Conservation (phyloP, 768 basidiomycete species). For the Hypholoma sublateritium region DNA sequence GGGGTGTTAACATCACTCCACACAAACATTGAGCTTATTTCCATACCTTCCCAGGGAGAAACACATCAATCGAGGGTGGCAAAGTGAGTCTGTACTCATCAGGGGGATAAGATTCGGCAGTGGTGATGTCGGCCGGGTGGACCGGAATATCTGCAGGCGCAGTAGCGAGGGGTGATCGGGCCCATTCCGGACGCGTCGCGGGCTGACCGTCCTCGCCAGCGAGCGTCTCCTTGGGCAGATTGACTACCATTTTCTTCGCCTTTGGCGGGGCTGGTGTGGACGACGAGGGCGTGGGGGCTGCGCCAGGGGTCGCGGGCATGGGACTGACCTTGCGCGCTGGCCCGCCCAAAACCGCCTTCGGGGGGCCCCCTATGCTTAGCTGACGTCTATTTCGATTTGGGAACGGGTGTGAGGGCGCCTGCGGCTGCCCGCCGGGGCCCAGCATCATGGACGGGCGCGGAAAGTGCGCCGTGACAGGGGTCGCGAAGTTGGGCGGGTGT, state of each 20-base stretch:
- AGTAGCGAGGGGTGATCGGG: slow-evolving; percentile 52
- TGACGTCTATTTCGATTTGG: slow-evolving; percentile 65
- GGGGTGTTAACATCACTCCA: slow-evolving; percentile 11
- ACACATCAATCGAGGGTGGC: slow-evolving; percentile 76
- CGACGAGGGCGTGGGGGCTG: slow-evolving; percentile 29
- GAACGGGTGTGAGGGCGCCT: slow-evolving; percentile 42
- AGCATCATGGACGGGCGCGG: slow-evolving; percentile 51
- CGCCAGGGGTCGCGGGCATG: slow-evolving; percentile 42
- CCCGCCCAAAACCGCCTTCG: slow-evolving; percentile 81
- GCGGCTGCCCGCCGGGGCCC: slow-evolving; percentile 35
- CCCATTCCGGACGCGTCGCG: slow-evolving; percentile 54
- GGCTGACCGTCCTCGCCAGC: slow-evolving; percentile 37
- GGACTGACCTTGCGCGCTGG: slow-evolving; percentile 78
- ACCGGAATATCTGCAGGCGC: slow-evolving; percentile 22
- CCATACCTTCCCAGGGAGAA: slow-evolving; percentile 75
- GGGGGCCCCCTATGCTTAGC: slow-evolving; percentile 83
- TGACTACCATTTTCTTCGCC: slow-evolving; percentile 67
- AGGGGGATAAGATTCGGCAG: slow-evolving; percentile 62
- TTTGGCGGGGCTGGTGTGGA: slow-evolving; percentile 41
- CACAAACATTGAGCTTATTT: not conserved
- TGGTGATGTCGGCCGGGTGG: slow-evolving; percentile 32
- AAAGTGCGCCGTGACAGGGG: slow-evolving; percentile 60
- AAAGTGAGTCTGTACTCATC: slow-evolving; percentile 57
- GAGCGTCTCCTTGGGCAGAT: slow-evolving; percentile 70
- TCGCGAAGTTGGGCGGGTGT: slow-evolving; percentile 56